Conservation (phyloP, 352 stramenopile genomes). For the Pilasporangium apinafurcum region DNA sequence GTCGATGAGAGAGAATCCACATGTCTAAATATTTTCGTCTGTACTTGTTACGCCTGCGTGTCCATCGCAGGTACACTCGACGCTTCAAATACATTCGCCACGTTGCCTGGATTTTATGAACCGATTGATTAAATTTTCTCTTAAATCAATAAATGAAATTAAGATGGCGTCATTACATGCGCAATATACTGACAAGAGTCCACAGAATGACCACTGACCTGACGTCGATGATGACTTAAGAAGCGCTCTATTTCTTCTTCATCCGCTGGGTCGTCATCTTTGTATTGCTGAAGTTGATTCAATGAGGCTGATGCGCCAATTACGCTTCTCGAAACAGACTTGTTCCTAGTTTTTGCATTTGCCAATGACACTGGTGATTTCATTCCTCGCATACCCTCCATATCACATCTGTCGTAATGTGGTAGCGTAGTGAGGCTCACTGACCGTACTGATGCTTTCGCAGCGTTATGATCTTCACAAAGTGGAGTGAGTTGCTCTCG, state of each 20-base stretch:
- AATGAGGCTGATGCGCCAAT: conserved; percentile 4
- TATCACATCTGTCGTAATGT: too few relatives aligned
- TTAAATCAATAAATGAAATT: conserved; percentile 11
- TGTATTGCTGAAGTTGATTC: conserved; percentile 1
- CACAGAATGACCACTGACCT: too few relatives aligned
- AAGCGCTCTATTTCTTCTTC: conserved; percentile 21
- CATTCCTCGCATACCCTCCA: too few relatives aligned
- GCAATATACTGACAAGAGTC: too few relatives aligned
- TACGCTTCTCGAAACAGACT: conserved; percentile 4
- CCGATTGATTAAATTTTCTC: conserved; percentile 16
- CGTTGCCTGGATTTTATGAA: conserved; percentile 35
- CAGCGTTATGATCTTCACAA: not conserved
- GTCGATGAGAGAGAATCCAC: conserved; percentile 36
- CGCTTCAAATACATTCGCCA: conserved; percentile 46
- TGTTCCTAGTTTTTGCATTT: conserved; percentile 2
- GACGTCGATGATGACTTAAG: conserved; percentile 12
- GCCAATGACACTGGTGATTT: too few relatives aligned
- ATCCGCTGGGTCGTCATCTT: conserved; percentile 10
- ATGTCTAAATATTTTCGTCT: conserved; percentile 33
- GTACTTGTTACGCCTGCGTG: conserved; percentile 13
- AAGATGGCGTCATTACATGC: conserved; percentile 2
- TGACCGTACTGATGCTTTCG: not conserved
- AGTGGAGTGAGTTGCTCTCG: conserved; percentile 8
- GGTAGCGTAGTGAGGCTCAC: conserved; percentile 1
- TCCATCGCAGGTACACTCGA: conserved; percentile 40